phyloP scores from a whole-genome alignment of 345 rosid genomes.

The rapeseed (Brassica napus) region DNA sequence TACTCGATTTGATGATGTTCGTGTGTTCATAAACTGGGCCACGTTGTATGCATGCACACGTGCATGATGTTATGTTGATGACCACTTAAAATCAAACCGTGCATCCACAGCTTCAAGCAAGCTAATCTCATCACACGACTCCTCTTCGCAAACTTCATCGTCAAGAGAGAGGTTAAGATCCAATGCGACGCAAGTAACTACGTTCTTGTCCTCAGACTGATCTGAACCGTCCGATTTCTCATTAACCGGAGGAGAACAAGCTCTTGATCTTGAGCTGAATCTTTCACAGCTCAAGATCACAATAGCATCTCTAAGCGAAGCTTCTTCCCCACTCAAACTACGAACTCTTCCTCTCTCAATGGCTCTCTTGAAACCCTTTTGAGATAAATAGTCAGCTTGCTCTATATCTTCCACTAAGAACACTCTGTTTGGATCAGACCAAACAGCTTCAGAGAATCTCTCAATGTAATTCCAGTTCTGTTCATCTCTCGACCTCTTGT shows the following conservation, averaged over 20 bases:
- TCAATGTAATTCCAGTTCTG: conserved; percentile 59
- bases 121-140: conserved; percentile 61
- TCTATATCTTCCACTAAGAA: conserved; percentile 77
- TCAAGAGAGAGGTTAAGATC: conserved; percentile 76
- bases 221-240: conserved; percentile 46
- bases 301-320: conserved; percentile 61
- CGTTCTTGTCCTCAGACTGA: conserved; percentile 35
- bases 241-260: conserved; percentile 53
- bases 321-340: conserved; percentile 51
- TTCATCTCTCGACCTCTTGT: conserved; percentile 68
- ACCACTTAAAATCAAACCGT: conserved; percentile 50
- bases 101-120: conserved; percentile 74
- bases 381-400: conserved; percentile 66
- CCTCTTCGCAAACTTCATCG: conserved; percentile 45
- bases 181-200: conserved; percentile 49
- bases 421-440: conserved; percentile 65
- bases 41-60: conserved; percentile 25
- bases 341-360: conserved; percentile 63
- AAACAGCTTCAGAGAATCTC: conserved; percentile 64
- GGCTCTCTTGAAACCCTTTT: conserved; percentile 67
- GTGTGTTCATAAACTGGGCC: conserved; percentile 15
- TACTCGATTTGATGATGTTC: conserved; percentile 10
- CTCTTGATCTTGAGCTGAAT: conserved; percentile 72
- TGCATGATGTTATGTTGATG: conserved; percentile 28
- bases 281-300: conserved; percentile 78